phyloP scores from a whole-genome alignment of 257 asterid species.

The Nicotiana tabacum region DNA sequence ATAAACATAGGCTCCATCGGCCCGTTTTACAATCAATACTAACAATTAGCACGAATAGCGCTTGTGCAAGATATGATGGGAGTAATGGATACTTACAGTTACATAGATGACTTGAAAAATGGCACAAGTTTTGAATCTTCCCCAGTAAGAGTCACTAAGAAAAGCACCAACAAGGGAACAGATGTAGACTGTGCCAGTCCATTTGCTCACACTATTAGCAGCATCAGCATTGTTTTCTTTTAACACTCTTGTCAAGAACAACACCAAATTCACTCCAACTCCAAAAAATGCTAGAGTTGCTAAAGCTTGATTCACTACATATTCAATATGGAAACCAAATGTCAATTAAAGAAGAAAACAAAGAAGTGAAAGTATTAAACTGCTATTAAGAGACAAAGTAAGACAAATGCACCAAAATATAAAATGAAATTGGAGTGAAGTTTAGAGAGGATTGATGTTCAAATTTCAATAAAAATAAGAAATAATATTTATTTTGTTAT shows the following conservation, averaged over 20 bases:
- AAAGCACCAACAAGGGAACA: slow-evolving; percentile 96
- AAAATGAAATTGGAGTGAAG: no score
- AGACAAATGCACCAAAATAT: no score
- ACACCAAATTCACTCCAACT: slow-evolving; percentile 83
- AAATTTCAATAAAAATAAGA: no score
- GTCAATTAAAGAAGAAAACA: neutral
- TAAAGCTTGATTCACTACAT: slow-evolving; percentile 88
- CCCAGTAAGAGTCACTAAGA: slow-evolving; percentile 96
- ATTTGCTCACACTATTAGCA: slow-evolving; percentile 90
- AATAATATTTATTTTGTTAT: no score
- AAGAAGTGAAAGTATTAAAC: no score
- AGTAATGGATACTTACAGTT: slow-evolving; percentile 36
- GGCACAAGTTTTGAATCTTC: slow-evolving; percentile 87
- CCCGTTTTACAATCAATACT: no score
- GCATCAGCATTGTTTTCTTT: slow-evolving; percentile 86
- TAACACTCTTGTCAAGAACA: slow-evolving; percentile 81
- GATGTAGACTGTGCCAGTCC: slow-evolving; percentile 95
- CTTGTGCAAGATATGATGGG: neutral
- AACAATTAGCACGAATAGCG: no score
- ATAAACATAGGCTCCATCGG: no score
- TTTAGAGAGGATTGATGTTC: no score
- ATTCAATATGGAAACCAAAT: neutral
- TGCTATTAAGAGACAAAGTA: no score
- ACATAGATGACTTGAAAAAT: slow-evolving; percentile 80
- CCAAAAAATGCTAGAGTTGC: slow-evolving; percentile 98